Evolutionary conservation across 2,329 filamentous ascomycete species (phyloP), one percentile per base, ranked within the genome.

Genomic region (Diaporthe vexans): DNA sequence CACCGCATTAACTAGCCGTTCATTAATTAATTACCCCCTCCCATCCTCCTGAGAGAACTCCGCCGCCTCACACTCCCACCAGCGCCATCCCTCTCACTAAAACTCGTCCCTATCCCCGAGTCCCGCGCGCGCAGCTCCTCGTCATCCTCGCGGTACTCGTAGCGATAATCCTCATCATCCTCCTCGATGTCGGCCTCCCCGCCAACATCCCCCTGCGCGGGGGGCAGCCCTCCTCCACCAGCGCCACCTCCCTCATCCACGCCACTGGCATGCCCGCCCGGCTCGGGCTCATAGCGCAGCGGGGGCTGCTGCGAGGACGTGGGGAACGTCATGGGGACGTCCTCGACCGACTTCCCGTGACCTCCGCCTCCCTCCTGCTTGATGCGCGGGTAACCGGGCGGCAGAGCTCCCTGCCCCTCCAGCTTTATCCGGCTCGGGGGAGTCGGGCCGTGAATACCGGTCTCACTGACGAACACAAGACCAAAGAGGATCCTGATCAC

Each of bases 401-500:
- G 35, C 37, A 13, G 11, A 0, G 6, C 10, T 3, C 21, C 9
- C 40, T 19, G 24, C 4, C 33, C 26, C 26, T 81, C 81, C 40
- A 80, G 80, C 29, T 76, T 81, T 52, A 81, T 81, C n/a, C 76
- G 72, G 57, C 58, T 33, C 29, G 29, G 29, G 4, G 29, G 29
- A 5, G 29, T 33, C 29, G 29, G 29, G 29, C 29, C 29, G 4
- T 33, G 4, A 5, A 33, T 33, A 7, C 29, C 29, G 52, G 73
- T 26, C 54, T 77, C 76, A 15, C 70, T 57, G 70, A 76, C 35
- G 76, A 81, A 46, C 85, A 84, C 11, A 82, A 86, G 26, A 71
- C 80, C 79, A 77, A 94, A 78, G 0, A 89, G 59, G 1, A 89
- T 81, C 93, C 94, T 97, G 0, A 90, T 91, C 6, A 26, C 70